These are phyloP conservation scores for Phoma sp. DNA, from an alignment of 2,329 filamentous ascomycete genomes.

Conservation along the genomic window DNA sequence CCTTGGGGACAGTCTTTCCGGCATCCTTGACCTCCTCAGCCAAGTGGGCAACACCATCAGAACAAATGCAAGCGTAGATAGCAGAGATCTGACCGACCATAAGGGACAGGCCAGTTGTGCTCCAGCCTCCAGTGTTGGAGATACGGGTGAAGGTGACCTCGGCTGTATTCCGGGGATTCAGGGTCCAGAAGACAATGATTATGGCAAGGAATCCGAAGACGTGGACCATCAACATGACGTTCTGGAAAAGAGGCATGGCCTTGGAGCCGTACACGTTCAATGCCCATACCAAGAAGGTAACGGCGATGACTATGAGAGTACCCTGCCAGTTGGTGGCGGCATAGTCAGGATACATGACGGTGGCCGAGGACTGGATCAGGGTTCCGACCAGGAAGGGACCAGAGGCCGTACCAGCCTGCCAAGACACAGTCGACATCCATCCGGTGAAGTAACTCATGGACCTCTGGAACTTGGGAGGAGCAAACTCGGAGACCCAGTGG, in stretches of 20 bases:
- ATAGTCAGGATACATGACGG: slow-evolving; percentile 53
- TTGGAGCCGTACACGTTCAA: slow-evolving; percentile 49
- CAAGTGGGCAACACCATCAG: slow-evolving; percentile 52
- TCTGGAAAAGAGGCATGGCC: slow-evolving; percentile 44
- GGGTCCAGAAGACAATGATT: slow-evolving; percentile 48
- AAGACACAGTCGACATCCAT: slow-evolving; percentile 58
- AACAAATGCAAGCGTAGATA: slow-evolving; percentile 44
- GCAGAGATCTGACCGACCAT: slow-evolving; percentile 52
- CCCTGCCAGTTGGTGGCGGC: slow-evolving; percentile 54
- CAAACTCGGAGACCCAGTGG: slow-evolving; percentile 45
- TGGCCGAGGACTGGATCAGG: slow-evolving; percentile 53
- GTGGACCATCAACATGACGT: slow-evolving; percentile 48
- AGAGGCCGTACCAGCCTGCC: slow-evolving; percentile 58
- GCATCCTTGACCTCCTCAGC: slow-evolving; percentile 53
- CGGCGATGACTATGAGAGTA: slow-evolving; percentile 56
- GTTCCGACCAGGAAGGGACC: slow-evolving; percentile 57
- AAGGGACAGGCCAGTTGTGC: slow-evolving; percentile 44
- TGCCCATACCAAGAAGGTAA: slow-evolving; percentile 51
- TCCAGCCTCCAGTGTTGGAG: slow-evolving; percentile 49
- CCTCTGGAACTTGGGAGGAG: slow-evolving; percentile 36
- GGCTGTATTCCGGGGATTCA: slow-evolving; percentile 39
- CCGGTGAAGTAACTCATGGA: slow-evolving; percentile 43
- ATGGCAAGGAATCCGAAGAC: slow-evolving; percentile 54
- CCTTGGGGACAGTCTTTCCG: slow-evolving; percentile 48
- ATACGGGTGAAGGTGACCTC: slow-evolving; percentile 43